Evolutionary conservation across 2,329 filamentous ascomycete species (phyloP).

Genomic region (Botrytis galanthina): DNA sequence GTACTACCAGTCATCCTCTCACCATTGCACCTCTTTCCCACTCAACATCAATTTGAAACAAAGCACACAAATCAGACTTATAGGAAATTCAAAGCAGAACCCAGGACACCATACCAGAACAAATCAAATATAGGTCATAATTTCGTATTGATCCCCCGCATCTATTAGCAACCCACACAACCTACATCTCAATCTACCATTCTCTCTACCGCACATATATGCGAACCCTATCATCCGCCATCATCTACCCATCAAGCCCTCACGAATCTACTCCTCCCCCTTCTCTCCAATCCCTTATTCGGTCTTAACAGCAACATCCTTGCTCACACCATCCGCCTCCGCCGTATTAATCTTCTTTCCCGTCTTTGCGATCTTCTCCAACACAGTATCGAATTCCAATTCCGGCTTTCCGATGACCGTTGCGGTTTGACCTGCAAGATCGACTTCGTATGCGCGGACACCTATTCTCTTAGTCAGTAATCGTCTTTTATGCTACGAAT

Average conservation of each 20-base stretch:
- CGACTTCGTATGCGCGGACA: slow-evolving; percentile 82
- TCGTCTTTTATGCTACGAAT: not conserved
- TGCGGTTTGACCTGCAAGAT: slow-evolving; percentile 81
- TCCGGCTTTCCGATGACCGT: slow-evolving; percentile 67
- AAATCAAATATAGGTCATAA: not conserved
- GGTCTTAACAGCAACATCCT: slow-evolving; percentile 48
- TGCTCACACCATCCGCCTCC: slow-evolving; percentile 63
- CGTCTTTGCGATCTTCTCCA: slow-evolving; percentile 89
- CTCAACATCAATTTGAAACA: not conserved
- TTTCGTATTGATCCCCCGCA: not conserved
- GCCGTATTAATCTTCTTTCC: slow-evolving; percentile 85
- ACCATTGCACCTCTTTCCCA: not conserved
- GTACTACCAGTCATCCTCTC: not conserved
- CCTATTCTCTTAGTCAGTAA: slow-evolving; percentile 50
- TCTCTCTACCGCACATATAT: not conserved
- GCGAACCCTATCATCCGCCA: not conserved
- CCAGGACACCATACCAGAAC: too few relatives aligned
- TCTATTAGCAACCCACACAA: not conserved
- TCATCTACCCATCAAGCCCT: not conserved
- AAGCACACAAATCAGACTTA: not conserved
- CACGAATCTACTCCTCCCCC: not conserved
- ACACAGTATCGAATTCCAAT: slow-evolving; percentile 75
- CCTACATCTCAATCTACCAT: not conserved
- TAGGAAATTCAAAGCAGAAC: not conserved
- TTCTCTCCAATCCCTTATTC: too few relatives aligned